These are phyloP conservation scores for Penicillium sumatraense DNA, from an alignment of 2,329 filamentous ascomycete genomes.

Conservation along the genomic window DNA sequence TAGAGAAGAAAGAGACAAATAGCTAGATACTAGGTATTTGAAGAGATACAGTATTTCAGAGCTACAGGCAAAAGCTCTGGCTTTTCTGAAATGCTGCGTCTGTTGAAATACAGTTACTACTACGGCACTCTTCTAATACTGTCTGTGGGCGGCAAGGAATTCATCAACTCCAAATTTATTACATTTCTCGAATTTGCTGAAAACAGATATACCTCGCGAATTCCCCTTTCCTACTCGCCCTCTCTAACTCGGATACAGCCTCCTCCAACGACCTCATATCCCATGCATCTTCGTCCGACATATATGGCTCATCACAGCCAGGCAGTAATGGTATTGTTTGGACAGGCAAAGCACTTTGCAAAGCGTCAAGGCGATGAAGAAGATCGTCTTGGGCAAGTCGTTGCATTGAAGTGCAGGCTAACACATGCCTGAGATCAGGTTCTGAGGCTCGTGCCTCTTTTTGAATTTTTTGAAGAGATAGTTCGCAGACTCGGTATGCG, in stretches of 20 bases:
- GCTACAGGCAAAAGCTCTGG: no score
- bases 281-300: constrained; percentile 15
- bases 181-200: constrained; percentile 24
- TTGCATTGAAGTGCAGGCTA: constrained; percentile 27
- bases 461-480: constrained; percentile 27
- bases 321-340: constrained; percentile 13
- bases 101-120: no score
- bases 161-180: neutral
- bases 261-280: constrained; percentile 21
- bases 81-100: no score
- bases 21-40: no score
- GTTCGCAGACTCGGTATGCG: constrained; percentile 27
- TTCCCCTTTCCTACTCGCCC: constrained; percentile 16
- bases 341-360: constrained; percentile 11
- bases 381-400: constrained; percentile 21
- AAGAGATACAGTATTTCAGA: no score
- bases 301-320: constrained; percentile 15
- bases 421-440: constrained; percentile 25
- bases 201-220: constrained; percentile 24
- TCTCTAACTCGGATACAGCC: constrained; percentile 20
- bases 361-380: constrained; percentile 14
- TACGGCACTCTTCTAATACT: no score
- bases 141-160: no score
- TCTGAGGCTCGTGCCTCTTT: constrained; percentile 25
- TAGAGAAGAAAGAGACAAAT: no score